Evolutionary conservation across 208 protist species (phyloP).

Genomic region (Leishmania turanica): DNA sequence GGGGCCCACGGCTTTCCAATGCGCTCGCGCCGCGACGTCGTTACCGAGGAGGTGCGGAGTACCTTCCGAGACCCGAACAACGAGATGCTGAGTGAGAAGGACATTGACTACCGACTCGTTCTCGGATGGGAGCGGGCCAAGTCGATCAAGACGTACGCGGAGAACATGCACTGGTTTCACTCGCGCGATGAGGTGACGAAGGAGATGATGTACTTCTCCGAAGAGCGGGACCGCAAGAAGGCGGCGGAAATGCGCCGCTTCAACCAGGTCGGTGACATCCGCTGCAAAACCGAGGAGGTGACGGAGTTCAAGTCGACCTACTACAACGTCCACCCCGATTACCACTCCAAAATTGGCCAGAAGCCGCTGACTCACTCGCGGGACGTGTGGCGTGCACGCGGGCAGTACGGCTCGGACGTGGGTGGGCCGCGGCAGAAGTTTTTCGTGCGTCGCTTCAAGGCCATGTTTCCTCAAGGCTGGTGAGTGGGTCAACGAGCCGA

Average conservation of each 20-base stretch:
- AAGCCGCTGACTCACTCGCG: slow-evolving; percentile 73
- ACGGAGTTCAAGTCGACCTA: slow-evolving; percentile 86
- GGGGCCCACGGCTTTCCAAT: slow-evolving; percentile 74
- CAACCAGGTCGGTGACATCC: slow-evolving; percentile 58
- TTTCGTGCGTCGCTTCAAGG: slow-evolving; percentile 88
- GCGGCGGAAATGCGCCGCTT: slow-evolving; percentile 52
- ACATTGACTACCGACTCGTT: slow-evolving; percentile 81
- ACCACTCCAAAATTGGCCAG: slow-evolving; percentile 74
- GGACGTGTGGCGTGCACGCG: slow-evolving; percentile 84
- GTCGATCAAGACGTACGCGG: slow-evolving; percentile 75
- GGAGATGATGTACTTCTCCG: slow-evolving; percentile 84
- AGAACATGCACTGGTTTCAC: slow-evolving; percentile 94
- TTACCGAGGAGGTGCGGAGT: slow-evolving; percentile 78
- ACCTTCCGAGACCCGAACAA: slow-evolving; percentile 74
- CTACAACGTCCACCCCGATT: slow-evolving; percentile 91
- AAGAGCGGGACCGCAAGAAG: slow-evolving; percentile 62
- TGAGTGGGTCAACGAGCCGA: slow-evolving; percentile 14
- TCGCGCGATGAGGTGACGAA: slow-evolving; percentile 86
- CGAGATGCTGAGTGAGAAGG: slow-evolving; percentile 47
- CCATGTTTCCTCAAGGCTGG: slow-evolving; percentile 90
- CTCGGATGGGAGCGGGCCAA: slow-evolving; percentile 82
- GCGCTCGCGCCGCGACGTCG: slow-evolving; percentile 77
- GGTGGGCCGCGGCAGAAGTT: slow-evolving; percentile 89
- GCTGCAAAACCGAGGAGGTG: slow-evolving; percentile 72
- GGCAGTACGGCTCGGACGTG: slow-evolving; percentile 86